A percentile compares a stretch with the other conserved stretches of the same genome.
These are phyloP conservation scores for Scheffersomyces segobiensis DNA, from an alignment of 1,139 yeast genomes.

Conservation along the genomic window DNA sequence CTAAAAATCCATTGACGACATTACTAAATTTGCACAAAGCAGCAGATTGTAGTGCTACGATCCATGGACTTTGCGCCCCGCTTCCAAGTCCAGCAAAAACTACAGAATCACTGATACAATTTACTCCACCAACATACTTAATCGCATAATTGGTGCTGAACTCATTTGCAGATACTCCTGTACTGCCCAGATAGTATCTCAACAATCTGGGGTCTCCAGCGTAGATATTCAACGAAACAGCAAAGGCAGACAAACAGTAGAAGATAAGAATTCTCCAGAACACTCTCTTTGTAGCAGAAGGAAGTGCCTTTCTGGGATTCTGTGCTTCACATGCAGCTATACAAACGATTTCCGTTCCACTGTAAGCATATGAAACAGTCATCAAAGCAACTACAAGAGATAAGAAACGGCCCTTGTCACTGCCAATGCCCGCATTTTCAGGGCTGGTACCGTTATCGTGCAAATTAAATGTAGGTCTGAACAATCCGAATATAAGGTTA, in stretches of 20 bases:
- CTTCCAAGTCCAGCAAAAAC: slow-evolving; percentile 52
- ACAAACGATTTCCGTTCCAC: slow-evolving; percentile 81
- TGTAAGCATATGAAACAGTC: slow-evolving; percentile 70
- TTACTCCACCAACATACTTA: slow-evolving; percentile 40
- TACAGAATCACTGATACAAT: slow-evolving; percentile 33
- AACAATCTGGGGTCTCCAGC: slow-evolving; percentile 74
- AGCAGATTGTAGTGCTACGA: slow-evolving; percentile 71
- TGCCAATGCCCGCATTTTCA: slow-evolving; percentile 53
- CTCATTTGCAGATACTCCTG: slow-evolving; percentile 27
- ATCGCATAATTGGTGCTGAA: slow-evolving; percentile 33
- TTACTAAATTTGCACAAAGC: slow-evolving; percentile 64
- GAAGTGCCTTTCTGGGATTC: slow-evolving; percentile 76
- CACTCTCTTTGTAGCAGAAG: slow-evolving; percentile 74
- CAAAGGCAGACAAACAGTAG: slow-evolving; percentile 68
- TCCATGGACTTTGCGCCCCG: slow-evolving; percentile 77
- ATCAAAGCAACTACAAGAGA: slow-evolving; percentile 64
- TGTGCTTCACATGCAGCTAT: slow-evolving; percentile 86
- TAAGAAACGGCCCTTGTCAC: slow-evolving; percentile 62
- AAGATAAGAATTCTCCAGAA: slow-evolving; percentile 71
- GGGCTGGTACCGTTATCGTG: slow-evolving; percentile 52
- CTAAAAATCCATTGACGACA: slow-evolving; percentile 64
- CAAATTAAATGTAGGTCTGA: slow-evolving; percentile 68
- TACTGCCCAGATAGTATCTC: slow-evolving; percentile 46
- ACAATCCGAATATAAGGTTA: slow-evolving; percentile 64
- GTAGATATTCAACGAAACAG: slow-evolving; percentile 69